Evolutionary conservation across 169 alveolate species (phyloP).

Genomic region (Eimeria acervulina): DNA sequence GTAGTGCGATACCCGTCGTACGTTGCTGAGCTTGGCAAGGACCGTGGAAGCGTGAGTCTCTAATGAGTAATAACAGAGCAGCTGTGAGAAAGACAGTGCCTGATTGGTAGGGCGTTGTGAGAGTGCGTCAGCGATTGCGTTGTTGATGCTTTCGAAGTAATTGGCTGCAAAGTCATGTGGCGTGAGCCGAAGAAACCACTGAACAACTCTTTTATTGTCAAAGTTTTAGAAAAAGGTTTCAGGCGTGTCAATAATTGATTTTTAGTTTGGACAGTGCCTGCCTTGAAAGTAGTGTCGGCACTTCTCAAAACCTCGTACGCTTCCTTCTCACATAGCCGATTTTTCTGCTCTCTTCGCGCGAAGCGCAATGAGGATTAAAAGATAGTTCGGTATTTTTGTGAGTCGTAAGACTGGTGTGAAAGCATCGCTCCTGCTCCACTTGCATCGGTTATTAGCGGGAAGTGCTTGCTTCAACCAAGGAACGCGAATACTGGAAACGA

Average conservation of each 20-base stretch:
- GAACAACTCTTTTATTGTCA: not conserved
- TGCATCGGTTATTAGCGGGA: not conserved
- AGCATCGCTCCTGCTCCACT: too few species aligned
- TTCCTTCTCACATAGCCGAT: too few species aligned
- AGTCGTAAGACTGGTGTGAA: too few species aligned
- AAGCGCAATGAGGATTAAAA: too few species aligned
- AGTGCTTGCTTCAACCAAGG: not conserved
- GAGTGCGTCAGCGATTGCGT: not conserved
- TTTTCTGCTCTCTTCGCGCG: too few species aligned
- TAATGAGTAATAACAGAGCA: not conserved
- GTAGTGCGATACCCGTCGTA: not conserved
- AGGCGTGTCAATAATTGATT: too few species aligned
- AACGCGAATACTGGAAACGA: not conserved
- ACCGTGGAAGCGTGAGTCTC: not conserved
- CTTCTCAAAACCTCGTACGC: too few species aligned
- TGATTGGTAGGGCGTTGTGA: not conserved
- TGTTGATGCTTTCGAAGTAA: not conserved
- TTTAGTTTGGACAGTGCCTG: too few species aligned
- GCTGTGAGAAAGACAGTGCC: not conserved
- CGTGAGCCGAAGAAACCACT: not conserved
- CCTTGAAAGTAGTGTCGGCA: too few species aligned
- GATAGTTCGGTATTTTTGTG: too few species aligned
- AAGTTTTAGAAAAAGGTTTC: not conserved
- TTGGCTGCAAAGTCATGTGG: not conserved
- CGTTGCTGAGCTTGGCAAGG: not conserved